phyloP scores from a whole-genome alignment of 1,139 yeast species.

The Debaryomycetaceae sp. region DNA sequence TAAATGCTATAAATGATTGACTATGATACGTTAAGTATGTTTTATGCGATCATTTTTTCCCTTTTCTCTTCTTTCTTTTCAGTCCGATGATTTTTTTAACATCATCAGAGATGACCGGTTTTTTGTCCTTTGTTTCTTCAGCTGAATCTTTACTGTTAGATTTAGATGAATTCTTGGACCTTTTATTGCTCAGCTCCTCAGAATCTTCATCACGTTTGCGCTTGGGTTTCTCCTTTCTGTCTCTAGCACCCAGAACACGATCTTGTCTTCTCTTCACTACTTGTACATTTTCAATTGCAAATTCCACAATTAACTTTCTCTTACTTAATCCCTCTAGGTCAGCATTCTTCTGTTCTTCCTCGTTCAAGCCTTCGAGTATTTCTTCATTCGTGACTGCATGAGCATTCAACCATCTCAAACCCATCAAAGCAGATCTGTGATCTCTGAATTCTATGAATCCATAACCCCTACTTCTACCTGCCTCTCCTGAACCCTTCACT shows the following conservation, averaged over 20 bases:
- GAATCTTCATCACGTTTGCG: slow-evolving; percentile 17
- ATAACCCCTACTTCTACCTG: slow-evolving; percentile 93
- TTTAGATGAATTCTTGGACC: slow-evolving; percentile 16
- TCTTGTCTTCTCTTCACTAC: slow-evolving; percentile 81
- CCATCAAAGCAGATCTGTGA: slow-evolving; percentile 93
- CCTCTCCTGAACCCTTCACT: slow-evolving; percentile 80
- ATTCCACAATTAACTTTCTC: slow-evolving; percentile 86
- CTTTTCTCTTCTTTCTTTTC: slow-evolving; percentile 67
- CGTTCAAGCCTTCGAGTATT: slow-evolving; percentile 65
- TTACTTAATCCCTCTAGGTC: slow-evolving; percentile 52
- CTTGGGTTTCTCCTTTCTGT: slow-evolving; percentile 17
- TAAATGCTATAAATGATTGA: neutral
- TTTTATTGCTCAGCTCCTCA: slow-evolving; percentile 11
- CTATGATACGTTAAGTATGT: neutral
- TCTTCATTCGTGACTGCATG: slow-evolving; percentile 77
- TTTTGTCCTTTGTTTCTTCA: slow-evolving; percentile 15
- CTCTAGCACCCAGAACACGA: slow-evolving; percentile 30
- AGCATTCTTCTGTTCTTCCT: slow-evolving; percentile 59
- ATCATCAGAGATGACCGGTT: slow-evolving; percentile 48
- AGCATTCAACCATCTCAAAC: slow-evolving; percentile 94
- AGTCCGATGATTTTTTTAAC: slow-evolving; percentile 62
- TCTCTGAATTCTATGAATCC: slow-evolving; percentile 94
- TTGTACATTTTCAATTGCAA: slow-evolving; percentile 93
- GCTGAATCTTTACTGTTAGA: slow-evolving; percentile 44
- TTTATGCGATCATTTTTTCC: slow-evolving; percentile 17